A percentile compares a stretch with the other conserved stretches of the same genome.
Evolutionary conservation across 225 moss, liverwort and hornwort species (phyloP).

Genomic region (Straminergon stramineum): DNA sequence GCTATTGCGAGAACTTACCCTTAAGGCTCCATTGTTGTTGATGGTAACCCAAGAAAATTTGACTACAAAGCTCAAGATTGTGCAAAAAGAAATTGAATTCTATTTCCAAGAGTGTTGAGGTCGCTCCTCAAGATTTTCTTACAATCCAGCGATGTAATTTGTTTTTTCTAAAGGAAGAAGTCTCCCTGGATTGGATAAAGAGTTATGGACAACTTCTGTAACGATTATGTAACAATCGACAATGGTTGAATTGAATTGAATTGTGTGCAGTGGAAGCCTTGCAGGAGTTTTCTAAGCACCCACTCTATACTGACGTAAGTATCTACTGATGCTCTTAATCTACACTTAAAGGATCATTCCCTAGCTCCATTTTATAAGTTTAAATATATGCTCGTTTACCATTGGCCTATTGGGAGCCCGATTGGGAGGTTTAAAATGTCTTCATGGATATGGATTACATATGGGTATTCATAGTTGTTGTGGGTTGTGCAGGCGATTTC

Average conservation of each 20-base stretch:
- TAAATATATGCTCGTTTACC: too few species aligned
- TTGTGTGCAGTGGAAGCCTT: slow-evolving; percentile 35
- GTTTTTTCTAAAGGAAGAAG: not conserved
- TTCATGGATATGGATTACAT: too few species aligned
- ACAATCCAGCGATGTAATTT: not conserved
- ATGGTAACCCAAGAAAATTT: not conserved
- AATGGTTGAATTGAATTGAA: not conserved
- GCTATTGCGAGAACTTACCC: not conserved
- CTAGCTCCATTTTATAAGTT: not conserved
- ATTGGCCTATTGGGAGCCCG: not conserved
- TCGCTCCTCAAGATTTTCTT: not conserved
- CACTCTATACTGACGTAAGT: slow-evolving; percentile 14
- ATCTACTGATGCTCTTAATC: not conserved
- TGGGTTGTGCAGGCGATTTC: slow-evolving; percentile 12
- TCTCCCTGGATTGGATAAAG: not conserved
- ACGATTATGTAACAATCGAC: not conserved
- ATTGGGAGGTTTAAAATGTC: not conserved
- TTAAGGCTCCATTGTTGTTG: not conserved
- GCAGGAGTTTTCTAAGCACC: slow-evolving; percentile 12
- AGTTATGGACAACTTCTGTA: not conserved
- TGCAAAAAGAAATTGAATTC: not conserved
- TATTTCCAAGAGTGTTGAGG: not conserved
- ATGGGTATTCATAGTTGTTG: not conserved
- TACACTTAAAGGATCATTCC: not conserved
- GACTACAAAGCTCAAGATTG: not conserved